Base-by-base conservation (phyloP, 768 basidiomycete genomes). In the Fibroporia radiculosa region DNA sequence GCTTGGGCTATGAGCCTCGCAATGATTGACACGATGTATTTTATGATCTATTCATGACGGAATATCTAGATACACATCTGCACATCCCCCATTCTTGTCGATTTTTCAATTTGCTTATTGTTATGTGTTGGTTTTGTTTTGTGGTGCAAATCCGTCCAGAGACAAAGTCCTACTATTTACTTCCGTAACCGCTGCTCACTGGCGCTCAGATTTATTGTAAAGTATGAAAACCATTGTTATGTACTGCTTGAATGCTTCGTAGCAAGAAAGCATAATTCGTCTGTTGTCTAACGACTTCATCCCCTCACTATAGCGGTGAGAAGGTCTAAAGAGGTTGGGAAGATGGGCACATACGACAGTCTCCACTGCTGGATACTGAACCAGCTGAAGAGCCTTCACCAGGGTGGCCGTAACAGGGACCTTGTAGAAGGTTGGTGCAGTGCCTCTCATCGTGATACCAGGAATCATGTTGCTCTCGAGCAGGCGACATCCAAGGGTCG, bases 341-440 rank as follows among this genome's bases (percentile, higher is more conserved):
- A 48, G 18, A 39, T 44, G 44, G 13, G 16, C 29, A 27, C 40
- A 32, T 7, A 61, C 56, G 16, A 46, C 42, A 33, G 52, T 61
- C 6, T 38, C 31, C 20, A 29, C 14, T n/a, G 24, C 25, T 14
- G 54, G 59, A 42, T 48, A 60, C 11, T 20, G 12, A 23, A 51
- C 56, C 4, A 36, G 23, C 27, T 20, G 27, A 36, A 60, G 44
- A 18, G 29, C 37, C 14, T 40, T 14, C n/a, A 42, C 34, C 12
- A 60, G 54, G 16, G 50, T 44, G 2, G 18, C 23, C 16, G 59
- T 53, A 32, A 60, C 52, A 12, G 45, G 56, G 33, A 59, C 48
- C 37, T 54, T 51, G 48, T 59, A 59, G 41, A 59, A 59, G 6
- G 45, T 52, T 24, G 55, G 59, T n/a, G 44, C 33, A 18, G 49